Base-by-base conservation (phyloP, 306 rosid genomes). In the Begonia loranthoides region DNA sequence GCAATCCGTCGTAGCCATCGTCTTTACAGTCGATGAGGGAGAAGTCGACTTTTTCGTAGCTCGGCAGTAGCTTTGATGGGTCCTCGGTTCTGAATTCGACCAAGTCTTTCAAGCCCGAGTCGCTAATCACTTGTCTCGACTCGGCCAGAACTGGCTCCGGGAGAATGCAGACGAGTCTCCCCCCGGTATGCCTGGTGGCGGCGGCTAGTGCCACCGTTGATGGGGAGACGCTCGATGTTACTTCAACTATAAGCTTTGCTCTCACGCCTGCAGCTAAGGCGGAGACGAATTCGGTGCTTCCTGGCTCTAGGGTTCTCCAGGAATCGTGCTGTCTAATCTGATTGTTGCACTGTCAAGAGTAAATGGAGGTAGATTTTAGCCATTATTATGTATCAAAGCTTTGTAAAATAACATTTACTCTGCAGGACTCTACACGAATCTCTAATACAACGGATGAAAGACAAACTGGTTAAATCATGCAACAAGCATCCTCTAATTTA, bases 261-360 rank as follows among this genome's bases (percentile, higher is more conserved):
- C 55, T 75, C 79, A 73, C 73, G 13, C 89, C 86, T 15, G 89
- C 94, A 34, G 94, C 89, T 58, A 80, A 55, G 46, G 81, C 94
- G 11, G 86, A 80, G 16, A 84, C 79, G 40, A 77, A 78, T 54
- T 80, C 86, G 59, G 68, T 73, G 69, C 80, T 80, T 54, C 86
- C 81, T 0, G 64, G 79, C 58, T 77, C 86, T 62, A 54, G 76
- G 55, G 73, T 51, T 66, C 59, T 74, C 80, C 78, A 54, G 15
- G 64, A 52, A 9, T 58, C 80, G 17, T 53, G 12, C 39, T 62
- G 54, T 58, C 75, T 66, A 53, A 22, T 66, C 13, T 46, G 54
- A 51, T 57, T 55, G 34, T 61, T 70, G 54, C 83, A 80, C 79
- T 77, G 75, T 14, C 40, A 33, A 36, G 13, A 34, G 33, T 38